Base-by-base conservation (phyloP, 257 asterid genomes). In the Vinca minor region DNA sequence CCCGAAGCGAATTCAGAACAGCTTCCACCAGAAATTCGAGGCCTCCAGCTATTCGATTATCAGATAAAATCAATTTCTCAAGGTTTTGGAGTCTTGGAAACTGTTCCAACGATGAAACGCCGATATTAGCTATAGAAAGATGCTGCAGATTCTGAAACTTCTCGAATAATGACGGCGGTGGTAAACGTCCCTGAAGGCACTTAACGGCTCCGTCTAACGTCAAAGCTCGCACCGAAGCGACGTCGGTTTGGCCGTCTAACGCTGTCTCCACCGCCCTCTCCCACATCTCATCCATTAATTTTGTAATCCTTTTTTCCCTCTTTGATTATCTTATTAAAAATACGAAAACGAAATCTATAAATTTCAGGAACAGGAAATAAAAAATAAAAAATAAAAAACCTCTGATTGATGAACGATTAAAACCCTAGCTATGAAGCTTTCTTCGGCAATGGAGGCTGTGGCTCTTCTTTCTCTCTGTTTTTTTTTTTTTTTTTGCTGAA, bases 261-360 rank as follows among this genome's bases (percentile, higher is more conserved):
- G 98, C 95, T 29, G 93, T 81, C 80, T 83, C 95, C 75, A 91
- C 91, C 63, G 96, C 96, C 64, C 88, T 85, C 79, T 86, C 96
- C 96, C 98, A 91, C 79, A 84, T 86, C 88, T 87, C 95, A 69
- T 91, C 96, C 98, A 91, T 91, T 64, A 64, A 65, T 64, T 38
- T n/a, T n/a, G n/a, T n/a, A 36, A 5, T 47, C 67, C 48, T 52
- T 64, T 42, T 54, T 41, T 64, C 47, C 53, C 20, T 34, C 23
- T 25, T n/a, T 41, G 39, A 15, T n/a, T n/a, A n/a, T n/a, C n/a
- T n/a, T n/a, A n/a, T n/a, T n/a, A n/a, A n/a, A n/a, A n/a, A n/a
- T n/a, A 3, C 1, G n/a, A 18, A n/a, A 36, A 32, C 18, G 10
- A 14, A 32, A 44, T 50, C 59, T 55, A 53, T 54, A 63, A 39